Conservation (phyloP, 805 yeast genomes). For the Metschnikowia reukaufii region DNA sequence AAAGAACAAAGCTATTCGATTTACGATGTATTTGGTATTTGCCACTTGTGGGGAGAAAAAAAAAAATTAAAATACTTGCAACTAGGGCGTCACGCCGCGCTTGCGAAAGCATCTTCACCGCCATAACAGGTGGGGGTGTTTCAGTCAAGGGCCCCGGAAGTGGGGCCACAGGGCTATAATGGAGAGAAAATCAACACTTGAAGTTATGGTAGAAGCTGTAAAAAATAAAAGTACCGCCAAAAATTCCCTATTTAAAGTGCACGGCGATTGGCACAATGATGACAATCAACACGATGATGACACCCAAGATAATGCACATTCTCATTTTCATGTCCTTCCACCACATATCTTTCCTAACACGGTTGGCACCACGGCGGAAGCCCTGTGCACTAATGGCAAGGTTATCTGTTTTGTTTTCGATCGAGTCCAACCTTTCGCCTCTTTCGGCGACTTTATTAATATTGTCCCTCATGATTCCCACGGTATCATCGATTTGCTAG, state of each 20-base stretch:
- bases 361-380: conserved; percentile 93
- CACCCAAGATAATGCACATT: conserved; percentile 78
- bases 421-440: conserved; percentile 89
- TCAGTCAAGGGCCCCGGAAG: too few relatives aligned
- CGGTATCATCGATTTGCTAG: conserved; percentile 89
- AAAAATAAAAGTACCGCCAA: not conserved
- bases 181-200: too few relatives aligned
- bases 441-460: conserved; percentile 92
- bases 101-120: too few relatives aligned
- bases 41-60: too few relatives aligned
- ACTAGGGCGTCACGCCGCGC: too few relatives aligned
- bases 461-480: conserved; percentile 96
- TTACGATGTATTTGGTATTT: not conserved
- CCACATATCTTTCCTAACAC: conserved; percentile 99
- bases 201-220: too few relatives aligned
- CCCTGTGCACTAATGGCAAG: conserved; percentile 91
- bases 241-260: conserved; percentile 54
- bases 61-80: too few relatives aligned
- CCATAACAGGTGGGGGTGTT: too few relatives aligned
- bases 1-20: conserved; percentile 4
- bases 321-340: conserved; percentile 97
- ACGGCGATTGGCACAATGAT: conserved; percentile 94
- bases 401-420: conserved; percentile 91
- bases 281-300: conserved; percentile 74
- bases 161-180: too few relatives aligned